A percentile compares a stretch with the other conserved stretches of the same genome.
These are phyloP conservation scores for Drechslerella stenobrocha DNA, from an alignment of 2,329 filamentous ascomycete species.

Conservation along the genomic window DNA sequence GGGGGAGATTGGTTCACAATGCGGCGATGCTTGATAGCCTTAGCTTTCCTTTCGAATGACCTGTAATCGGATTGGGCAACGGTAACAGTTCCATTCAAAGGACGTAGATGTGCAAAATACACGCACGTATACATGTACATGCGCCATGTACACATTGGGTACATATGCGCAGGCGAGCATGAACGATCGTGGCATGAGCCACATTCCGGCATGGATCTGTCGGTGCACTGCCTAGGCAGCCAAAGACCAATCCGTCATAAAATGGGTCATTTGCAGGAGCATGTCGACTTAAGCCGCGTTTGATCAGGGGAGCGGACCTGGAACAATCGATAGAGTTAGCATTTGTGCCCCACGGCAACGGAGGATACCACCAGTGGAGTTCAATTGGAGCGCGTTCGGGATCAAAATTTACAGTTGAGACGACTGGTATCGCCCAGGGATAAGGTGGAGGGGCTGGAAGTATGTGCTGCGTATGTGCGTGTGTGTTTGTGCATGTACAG, in stretches of 20 bases:
- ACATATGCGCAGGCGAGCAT: constrained; percentile 9
- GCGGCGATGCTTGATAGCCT: neutral
- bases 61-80: neutral
- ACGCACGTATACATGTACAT: neutral
- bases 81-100: neutral
- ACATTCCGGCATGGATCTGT: constrained; percentile 12
- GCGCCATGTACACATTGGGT: neutral
- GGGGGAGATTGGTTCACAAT: constrained; percentile 8
- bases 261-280: constrained; percentile 20
- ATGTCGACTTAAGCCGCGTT: constrained; percentile 12
- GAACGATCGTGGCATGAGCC: constrained; percentile 6
- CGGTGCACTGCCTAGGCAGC: constrained; percentile 28
- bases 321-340: constrained; percentile 2
- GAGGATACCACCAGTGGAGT: constrained; percentile 31
- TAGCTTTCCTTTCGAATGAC: neutral
- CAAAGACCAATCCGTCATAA: constrained; percentile 32
- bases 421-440: too few species aligned
- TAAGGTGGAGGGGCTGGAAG: too few species aligned
- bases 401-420: too few species aligned
- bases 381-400: neutral
- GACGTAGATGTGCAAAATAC: neutral
- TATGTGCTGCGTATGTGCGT: too few species aligned
- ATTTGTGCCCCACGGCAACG: constrained; percentile 12
- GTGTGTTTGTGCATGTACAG: too few species aligned
- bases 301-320: neutral